Conservation (phyloP, 202 grass and related monocot species). For the Hordeum pubiflorum region DNA sequence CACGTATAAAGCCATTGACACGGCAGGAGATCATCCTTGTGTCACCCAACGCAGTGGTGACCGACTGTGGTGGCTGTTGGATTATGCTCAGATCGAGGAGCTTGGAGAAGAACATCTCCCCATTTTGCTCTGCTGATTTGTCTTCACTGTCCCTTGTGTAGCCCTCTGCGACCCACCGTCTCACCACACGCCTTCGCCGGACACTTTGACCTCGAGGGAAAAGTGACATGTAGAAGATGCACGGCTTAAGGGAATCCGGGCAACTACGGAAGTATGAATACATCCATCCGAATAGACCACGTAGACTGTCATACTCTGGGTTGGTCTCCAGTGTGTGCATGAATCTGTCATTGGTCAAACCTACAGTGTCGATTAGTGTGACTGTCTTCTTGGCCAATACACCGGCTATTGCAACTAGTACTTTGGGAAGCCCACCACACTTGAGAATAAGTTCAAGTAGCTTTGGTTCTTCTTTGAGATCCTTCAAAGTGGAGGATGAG, state of each 20-base stretch:
- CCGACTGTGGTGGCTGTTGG: neutral
- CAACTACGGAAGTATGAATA: neutral
- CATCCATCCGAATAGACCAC: neutral
- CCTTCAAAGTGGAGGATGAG: fast-evolving
- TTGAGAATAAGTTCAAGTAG: neutral
- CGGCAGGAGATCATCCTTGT: neutral
- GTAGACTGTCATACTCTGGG: neutral
- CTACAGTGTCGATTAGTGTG: neutral
- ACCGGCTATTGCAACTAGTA: conserved; percentile 11
- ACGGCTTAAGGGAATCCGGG: neutral
- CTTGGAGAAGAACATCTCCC: neutral
- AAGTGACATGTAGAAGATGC: conserved; percentile 17
- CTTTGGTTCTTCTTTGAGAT: neutral
- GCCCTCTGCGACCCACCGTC: conserved; percentile 12
- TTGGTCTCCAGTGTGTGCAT: neutral
- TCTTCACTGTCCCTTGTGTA: neutral
- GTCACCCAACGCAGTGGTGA: fast-evolving
- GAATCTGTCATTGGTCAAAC: neutral
- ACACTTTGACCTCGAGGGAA: neutral
- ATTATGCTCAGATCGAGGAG: neutral
- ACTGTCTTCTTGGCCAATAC: neutral
- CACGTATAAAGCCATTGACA: neutral
- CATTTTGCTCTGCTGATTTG: neutral
- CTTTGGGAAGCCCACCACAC: conserved; percentile 26
- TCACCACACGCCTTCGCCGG: conserved; percentile 4